These are phyloP conservation scores for Gynandropsis gynandra DNA, from an alignment of 345 rosid species.

Conservation along the genomic window DNA sequence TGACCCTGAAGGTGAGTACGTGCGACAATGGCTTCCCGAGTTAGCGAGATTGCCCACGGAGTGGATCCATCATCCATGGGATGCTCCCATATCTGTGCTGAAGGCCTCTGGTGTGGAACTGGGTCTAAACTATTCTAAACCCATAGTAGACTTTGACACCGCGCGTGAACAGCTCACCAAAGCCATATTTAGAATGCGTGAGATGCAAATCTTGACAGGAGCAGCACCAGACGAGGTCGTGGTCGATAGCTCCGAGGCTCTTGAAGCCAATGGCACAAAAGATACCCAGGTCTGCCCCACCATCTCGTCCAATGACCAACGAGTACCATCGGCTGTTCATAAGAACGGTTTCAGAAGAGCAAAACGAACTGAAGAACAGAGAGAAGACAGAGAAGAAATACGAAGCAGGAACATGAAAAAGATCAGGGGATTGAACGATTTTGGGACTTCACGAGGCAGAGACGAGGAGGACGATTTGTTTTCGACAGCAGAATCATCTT, in stretches of 20 bases:
- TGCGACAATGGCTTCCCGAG: slow-evolving; percentile 91
- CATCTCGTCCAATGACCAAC: slow-evolving; percentile 68
- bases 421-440: slow-evolving; percentile 18
- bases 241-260: slow-evolving; percentile 50
- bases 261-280: slow-evolving; percentile 34
- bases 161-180: slow-evolving; percentile 53
- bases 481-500: slow-evolving; percentile 72
- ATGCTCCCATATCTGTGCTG: slow-evolving; percentile 56
- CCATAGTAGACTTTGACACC: slow-evolving; percentile 61
- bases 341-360: slow-evolving; percentile 47
- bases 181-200: slow-evolving; percentile 84
- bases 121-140: slow-evolving; percentile 60
- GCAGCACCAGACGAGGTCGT: slow-evolving; percentile 48
- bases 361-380: slow-evolving; percentile 33
- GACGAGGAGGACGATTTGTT: slow-evolving; percentile 45
- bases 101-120: slow-evolving; percentile 68
- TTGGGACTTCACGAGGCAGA: slow-evolving; percentile 23
- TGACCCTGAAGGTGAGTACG: slow-evolving; percentile 82
- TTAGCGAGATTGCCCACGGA: slow-evolving; percentile 79
- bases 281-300: slow-evolving; percentile 38
- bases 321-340: slow-evolving; percentile 47
- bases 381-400: slow-evolving; percentile 9
- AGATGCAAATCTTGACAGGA: slow-evolving; percentile 47
- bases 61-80: slow-evolving; percentile 98
- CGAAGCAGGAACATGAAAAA: slow-evolving; percentile 9